A percentile compares a stretch with the other conserved stretches of the same genome.
These are phyloP conservation scores for Mortierella sp. DNA, from an alignment of 371 early-diverging fungal genomes.

Conservation along the genomic window DNA sequence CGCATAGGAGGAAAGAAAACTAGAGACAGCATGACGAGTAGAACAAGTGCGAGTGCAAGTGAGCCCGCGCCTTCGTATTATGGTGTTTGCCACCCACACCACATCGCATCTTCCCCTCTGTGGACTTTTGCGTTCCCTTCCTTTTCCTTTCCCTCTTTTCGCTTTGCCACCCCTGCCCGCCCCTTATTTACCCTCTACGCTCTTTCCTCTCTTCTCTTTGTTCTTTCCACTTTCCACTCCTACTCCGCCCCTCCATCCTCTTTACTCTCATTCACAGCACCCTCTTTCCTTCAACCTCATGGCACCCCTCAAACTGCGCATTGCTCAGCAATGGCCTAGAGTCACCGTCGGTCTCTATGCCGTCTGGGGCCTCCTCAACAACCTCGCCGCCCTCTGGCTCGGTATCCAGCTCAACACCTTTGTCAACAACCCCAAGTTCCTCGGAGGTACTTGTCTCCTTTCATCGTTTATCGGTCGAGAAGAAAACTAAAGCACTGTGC, in stretches of 20 bases:
- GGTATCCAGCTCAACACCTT: slow-evolving; percentile 7
- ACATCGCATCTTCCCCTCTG: too few relatives aligned
- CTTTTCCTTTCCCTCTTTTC: neutral
- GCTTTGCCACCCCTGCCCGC: neutral
- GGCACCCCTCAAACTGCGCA: neutral
- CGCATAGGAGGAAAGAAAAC: too few relatives aligned
- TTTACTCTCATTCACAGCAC: neutral
- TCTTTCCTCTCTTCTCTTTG: neutral
- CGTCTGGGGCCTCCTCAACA: slow-evolving; percentile 5
- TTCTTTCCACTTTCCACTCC: neutral
- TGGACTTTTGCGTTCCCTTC: neutral
- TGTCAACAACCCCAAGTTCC: neutral
- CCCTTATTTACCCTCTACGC: neutral
- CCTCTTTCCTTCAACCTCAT: neutral
- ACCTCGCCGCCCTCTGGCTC: slow-evolving; percentile 9
- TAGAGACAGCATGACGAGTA: too few relatives aligned
- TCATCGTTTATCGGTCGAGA: neutral
- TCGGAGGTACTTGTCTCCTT: neutral
- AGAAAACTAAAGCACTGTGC: too few relatives aligned
- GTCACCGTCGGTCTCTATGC: slow-evolving; percentile 12
- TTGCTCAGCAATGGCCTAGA: slow-evolving; percentile 20
- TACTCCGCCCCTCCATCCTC: neutral
- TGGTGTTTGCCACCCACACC: too few relatives aligned
- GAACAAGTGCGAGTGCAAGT: too few relatives aligned
- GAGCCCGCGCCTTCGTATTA: too few relatives aligned